Percentiles rank a stretch among this genome's conserved stretches.
Evolutionary conservation across 2,329 filamentous ascomycete genomes (phyloP).

Genomic region (Exophiala calicioides): DNA sequence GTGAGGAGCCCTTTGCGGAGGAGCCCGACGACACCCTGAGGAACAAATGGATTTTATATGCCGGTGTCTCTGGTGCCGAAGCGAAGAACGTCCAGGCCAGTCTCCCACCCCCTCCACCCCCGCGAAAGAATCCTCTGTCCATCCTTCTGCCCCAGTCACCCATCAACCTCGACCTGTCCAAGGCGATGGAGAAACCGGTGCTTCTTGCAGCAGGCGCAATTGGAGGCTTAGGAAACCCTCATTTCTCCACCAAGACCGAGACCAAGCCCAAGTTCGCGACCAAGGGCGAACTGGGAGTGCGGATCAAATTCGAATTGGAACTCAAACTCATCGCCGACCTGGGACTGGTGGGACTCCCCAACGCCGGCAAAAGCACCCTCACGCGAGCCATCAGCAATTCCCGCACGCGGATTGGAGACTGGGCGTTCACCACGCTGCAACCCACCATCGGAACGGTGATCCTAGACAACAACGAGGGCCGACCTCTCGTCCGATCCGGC

Average conservation of each 20-base stretch:
- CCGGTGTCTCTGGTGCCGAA: slow-evolving; percentile 56
- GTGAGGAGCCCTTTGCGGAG: slow-evolving; percentile 42
- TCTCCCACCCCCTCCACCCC: slow-evolving; percentile 44
- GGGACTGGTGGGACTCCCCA: slow-evolving; percentile 89
- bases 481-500: slow-evolving; percentile 58
- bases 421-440: slow-evolving; percentile 94
- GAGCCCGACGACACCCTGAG: slow-evolving; percentile 34
- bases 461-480: slow-evolving; percentile 80
- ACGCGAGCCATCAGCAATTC: slow-evolving; percentile 85
- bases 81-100: slow-evolving; percentile 17
- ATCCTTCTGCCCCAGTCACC: slow-evolving; percentile 71
- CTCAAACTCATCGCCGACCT: slow-evolving; percentile 94
- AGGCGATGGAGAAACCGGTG: slow-evolving; percentile 78
- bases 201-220: slow-evolving; percentile 84
- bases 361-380: slow-evolving; percentile 93
- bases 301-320: slow-evolving; percentile 80
- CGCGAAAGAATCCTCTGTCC: slow-evolving; percentile 58
- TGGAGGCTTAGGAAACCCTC: slow-evolving; percentile 89
- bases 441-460: slow-evolving; percentile 96
- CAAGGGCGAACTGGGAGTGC: slow-evolving; percentile 76
- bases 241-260: slow-evolving; percentile 78
- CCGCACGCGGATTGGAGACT: slow-evolving; percentile 83
- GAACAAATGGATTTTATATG: slow-evolving; percentile 84
- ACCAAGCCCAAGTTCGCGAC: slow-evolving; percentile 84
- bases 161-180: slow-evolving; percentile 70